Conservation (phyloP, 2,329 filamentous ascomycete genomes). For the Stemphylium lycopersici region DNA sequence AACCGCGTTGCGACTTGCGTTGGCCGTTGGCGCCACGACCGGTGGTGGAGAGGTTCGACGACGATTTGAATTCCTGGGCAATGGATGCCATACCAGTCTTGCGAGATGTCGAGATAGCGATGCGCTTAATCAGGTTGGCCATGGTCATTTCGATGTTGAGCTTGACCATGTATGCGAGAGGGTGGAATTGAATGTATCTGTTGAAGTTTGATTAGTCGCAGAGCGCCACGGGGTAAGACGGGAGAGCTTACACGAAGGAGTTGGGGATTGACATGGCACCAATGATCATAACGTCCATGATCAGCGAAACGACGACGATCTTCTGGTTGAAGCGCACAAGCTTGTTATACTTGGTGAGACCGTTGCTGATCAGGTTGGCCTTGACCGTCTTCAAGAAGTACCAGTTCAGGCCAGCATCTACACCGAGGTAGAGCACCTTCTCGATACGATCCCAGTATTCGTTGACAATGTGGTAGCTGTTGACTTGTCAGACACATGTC, state of each 20-base stretch:
- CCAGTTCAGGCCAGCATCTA: slow-evolving; percentile 48
- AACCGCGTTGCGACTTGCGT: slow-evolving; percentile 15
- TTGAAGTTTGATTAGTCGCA: not conserved
- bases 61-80: slow-evolving; percentile 39
- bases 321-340: slow-evolving; percentile 59
- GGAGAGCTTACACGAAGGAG: slow-evolving; percentile 50
- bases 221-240: not conserved
- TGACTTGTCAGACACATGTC: slow-evolving; percentile 6
- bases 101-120: slow-evolving; percentile 41
- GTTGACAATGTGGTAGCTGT: slow-evolving; percentile 42
- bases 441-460: slow-evolving; percentile 49
- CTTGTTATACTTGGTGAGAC: slow-evolving; percentile 58
- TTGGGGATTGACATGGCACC: slow-evolving; percentile 56
- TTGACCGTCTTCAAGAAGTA: slow-evolving; percentile 54
- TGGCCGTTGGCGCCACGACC: slow-evolving; percentile 14
- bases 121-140: slow-evolving; percentile 56
- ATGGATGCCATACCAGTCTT: slow-evolving; percentile 35
- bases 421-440: slow-evolving; percentile 47
- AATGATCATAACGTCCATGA: slow-evolving; percentile 59
- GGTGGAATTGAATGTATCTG: slow-evolving; percentile 58
- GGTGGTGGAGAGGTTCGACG: slow-evolving; percentile 30
- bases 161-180: slow-evolving; percentile 58
- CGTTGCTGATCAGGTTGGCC: slow-evolving; percentile 55
- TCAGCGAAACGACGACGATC: slow-evolving; percentile 57
- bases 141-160: slow-evolving; percentile 61